These are phyloP conservation scores for Fusarium sp. DNA, from an alignment of 2,329 filamentous ascomycete genomes.

Conservation along the genomic window DNA sequence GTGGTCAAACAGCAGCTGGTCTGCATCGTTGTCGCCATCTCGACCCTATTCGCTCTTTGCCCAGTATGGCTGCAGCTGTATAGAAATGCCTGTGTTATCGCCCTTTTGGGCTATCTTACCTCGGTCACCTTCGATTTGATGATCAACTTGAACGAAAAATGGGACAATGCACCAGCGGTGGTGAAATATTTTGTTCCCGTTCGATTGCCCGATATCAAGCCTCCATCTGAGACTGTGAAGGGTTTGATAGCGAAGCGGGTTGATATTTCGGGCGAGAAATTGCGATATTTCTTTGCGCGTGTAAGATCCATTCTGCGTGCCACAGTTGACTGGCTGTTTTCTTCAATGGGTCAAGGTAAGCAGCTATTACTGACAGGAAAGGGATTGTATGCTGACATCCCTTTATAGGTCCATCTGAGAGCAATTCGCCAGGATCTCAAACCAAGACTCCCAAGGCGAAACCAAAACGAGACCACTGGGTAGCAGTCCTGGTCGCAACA, in stretches of 20 bases:
- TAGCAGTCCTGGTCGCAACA: constrained; percentile 6
- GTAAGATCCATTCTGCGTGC: not conserved
- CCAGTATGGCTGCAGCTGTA: constrained; percentile 22
- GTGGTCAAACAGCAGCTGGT: constrained; percentile 25
- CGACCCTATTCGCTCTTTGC: constrained; percentile 18
- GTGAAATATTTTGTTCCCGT: constrained; percentile 29
- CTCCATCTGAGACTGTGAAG: constrained; percentile 18
- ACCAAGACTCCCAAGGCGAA: not conserved
- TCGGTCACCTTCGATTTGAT: constrained; percentile 11
- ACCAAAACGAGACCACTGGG: constrained; percentile 4
- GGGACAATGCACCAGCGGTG: constrained; percentile 16
- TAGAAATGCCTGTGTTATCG: constrained; percentile 18
- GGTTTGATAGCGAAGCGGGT: not conserved
- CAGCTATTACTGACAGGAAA: accelerated
- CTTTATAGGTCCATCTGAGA: not conserved
- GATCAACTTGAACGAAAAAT: constrained; percentile 11
- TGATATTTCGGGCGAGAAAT: not conserved
- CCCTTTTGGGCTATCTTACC: constrained; percentile 21
- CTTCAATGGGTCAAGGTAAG: constrained; percentile 1
- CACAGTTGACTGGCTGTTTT: constrained; percentile 1
- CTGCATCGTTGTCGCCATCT: constrained; percentile 4
- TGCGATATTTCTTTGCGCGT: not conserved
- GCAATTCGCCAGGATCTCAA: not conserved
- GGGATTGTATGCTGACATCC: not conserved
- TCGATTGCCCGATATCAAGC: not conserved